Percentiles rank a stretch among this genome's conserved stretches.
Evolutionary conservation across 495 filamentous ascomycete species (phyloP).

Genomic region (Glarea lozoyensis): DNA sequence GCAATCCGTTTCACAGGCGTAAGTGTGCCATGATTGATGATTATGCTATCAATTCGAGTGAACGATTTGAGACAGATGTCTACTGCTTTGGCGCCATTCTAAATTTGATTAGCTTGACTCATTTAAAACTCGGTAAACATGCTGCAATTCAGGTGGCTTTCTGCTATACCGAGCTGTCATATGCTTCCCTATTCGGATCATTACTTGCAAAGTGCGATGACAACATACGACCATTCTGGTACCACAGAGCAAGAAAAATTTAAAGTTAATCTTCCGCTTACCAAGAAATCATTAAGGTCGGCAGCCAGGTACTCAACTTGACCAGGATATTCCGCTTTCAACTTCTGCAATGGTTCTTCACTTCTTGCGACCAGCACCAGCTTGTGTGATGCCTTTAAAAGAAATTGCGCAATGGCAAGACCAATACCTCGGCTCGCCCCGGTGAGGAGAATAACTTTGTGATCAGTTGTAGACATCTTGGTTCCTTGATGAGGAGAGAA

Average conservation of each 20-base stretch:
- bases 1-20: constrained; percentile 67
- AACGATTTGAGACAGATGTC: constrained; percentile 56
- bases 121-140: too few relatives aligned
- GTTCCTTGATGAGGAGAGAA: background rate
- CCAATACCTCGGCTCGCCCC: constrained; percentile 75
- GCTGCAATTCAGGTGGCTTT: too few relatives aligned
- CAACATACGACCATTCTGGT: too few relatives aligned
- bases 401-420: constrained; percentile 61
- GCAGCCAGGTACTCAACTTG: constrained; percentile 65
- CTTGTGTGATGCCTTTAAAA: constrained; percentile 60
- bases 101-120: background rate
- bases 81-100: constrained; percentile 53
- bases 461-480: background rate
- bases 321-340: constrained; percentile 54
- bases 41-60: constrained; percentile 67
- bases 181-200: too few relatives aligned
- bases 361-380: constrained; percentile 72
- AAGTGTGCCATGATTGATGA: constrained; percentile 82
- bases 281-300: constrained; percentile 62
- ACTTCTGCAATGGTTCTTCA: constrained; percentile 50
- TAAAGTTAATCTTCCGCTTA: constrained; percentile 17
- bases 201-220: too few relatives aligned
- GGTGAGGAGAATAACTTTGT: constrained; percentile 63
- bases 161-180: too few relatives aligned
- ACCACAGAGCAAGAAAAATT: too few relatives aligned